Conservation (phyloP, 2,329 filamentous ascomycete species). For the Fusarium scirpi region DNA sequence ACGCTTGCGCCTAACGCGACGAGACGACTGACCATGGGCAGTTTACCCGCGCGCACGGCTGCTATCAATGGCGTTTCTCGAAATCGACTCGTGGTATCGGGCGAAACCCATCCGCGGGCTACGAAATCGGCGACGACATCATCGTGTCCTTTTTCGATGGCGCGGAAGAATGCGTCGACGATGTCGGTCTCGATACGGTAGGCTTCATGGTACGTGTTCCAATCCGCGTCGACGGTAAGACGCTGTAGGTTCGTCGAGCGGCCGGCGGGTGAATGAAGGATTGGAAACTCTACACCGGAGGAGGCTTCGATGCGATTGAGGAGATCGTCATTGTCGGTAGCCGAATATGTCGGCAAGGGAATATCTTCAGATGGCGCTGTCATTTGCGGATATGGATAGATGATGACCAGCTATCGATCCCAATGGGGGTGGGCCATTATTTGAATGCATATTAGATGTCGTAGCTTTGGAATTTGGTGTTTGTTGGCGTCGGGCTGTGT, state of each 20-base stretch:
- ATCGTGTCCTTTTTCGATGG: slow-evolving; percentile 45
- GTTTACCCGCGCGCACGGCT: slow-evolving; percentile 49
- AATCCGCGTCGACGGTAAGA: not conserved
- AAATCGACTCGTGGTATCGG: slow-evolving; percentile 48
- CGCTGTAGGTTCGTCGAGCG: not conserved
- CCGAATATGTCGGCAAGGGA: slow-evolving; percentile 37
- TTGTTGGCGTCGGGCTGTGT: slow-evolving; percentile 16
- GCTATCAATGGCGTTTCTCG: slow-evolving; percentile 54
- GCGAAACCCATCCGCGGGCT: slow-evolving; percentile 53
- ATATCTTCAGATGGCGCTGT: not conserved
- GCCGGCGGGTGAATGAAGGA: slow-evolving; percentile 21
- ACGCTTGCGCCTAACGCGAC: slow-evolving; percentile 53
- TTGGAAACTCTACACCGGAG: slow-evolving; percentile 36
- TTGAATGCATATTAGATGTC: slow-evolving; percentile 17
- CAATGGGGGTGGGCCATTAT: not conserved
- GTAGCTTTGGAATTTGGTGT: not conserved
- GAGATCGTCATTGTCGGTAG: slow-evolving; percentile 35
- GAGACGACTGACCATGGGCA: slow-evolving; percentile 52
- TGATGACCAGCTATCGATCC: not conserved
- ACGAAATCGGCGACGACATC: slow-evolving; percentile 50
- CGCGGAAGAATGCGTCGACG: slow-evolving; percentile 48
- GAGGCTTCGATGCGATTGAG: slow-evolving; percentile 38
- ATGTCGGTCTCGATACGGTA: slow-evolving; percentile 44
- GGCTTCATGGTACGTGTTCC: slow-evolving; percentile 14
- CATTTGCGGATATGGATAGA: not conserved